Percentiles rank a stretch among this genome's conserved stretches.
Evolutionary conservation across 2,329 filamentous ascomycete species (phyloP).

Genomic region (Trichophyton verrucosum): DNA sequence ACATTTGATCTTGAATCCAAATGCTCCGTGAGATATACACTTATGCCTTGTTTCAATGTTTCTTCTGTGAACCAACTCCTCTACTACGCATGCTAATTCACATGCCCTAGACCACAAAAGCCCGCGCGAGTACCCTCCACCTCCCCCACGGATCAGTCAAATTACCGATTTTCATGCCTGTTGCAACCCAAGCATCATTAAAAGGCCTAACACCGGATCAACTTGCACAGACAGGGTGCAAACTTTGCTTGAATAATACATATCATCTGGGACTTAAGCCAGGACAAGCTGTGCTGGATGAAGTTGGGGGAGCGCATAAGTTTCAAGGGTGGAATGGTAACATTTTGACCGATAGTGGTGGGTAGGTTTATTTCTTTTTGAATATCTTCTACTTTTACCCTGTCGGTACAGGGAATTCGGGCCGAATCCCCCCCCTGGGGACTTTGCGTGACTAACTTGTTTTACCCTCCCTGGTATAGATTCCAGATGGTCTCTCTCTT

Average conservation of each 20-base stretch:
- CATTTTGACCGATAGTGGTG: conserved; percentile 61
- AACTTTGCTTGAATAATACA: conserved; percentile 92
- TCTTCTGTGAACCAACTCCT: neutral
- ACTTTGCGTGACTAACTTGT: conserved; percentile 2
- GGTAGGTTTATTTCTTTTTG: conserved; percentile 24
- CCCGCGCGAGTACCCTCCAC: conserved; percentile 73
- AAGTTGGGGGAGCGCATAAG: conserved; percentile 83
- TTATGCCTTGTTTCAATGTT: neutral
- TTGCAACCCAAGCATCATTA: conserved; percentile 88
- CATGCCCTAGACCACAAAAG: conserved; percentile 68
- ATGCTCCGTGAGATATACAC: conserved; percentile 55
- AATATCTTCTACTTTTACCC: neutral
- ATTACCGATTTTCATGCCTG: conserved; percentile 95
- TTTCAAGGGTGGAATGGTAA: conserved; percentile 93
- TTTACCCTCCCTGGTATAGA: conserved; percentile 35
- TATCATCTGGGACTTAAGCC: conserved; percentile 94
- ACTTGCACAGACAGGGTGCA: conserved; percentile 76
- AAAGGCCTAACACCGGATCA: conserved; percentile 92
- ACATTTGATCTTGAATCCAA: conserved; percentile 65
- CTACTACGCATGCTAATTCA: neutral
- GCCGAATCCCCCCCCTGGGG: neutral
- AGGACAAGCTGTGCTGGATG: conserved; percentile 76
- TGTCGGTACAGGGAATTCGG: neutral
- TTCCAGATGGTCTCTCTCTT: conserved; percentile 98
- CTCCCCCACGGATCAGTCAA: conserved; percentile 86